These are phyloP conservation scores for Trichosanthes truncata DNA, from an alignment of 306 rosid genomes.

Conservation along the genomic window DNA sequence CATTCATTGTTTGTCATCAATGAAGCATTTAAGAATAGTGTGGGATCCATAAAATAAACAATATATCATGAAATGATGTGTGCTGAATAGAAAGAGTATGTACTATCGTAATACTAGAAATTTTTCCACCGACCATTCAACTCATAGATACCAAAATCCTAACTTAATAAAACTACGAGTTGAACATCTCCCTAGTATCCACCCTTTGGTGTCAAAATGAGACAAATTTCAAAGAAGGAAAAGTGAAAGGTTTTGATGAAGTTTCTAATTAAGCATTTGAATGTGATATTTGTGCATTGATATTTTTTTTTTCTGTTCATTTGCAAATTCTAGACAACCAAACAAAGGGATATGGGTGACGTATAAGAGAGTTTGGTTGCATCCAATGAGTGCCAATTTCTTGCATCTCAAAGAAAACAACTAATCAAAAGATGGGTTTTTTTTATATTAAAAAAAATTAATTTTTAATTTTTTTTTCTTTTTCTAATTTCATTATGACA, in stretches of 20 bases:
- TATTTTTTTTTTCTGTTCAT: not conserved
- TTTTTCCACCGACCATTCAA: too few species aligned
- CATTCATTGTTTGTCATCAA: too few species aligned
- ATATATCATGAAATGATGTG: too few species aligned
- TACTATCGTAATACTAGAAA: too few species aligned
- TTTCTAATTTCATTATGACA: not conserved
- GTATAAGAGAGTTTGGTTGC: not conserved
- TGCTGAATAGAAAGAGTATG: too few species aligned
- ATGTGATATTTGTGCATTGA: not conserved
- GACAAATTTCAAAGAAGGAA: not conserved
- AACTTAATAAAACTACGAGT: too few species aligned
- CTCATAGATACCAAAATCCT: too few species aligned
- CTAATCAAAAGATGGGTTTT: not conserved
- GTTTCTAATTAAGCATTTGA: not conserved
- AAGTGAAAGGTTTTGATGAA: not conserved
- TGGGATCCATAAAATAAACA: too few species aligned
- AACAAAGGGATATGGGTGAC: not conserved
- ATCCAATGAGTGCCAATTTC: not conserved
- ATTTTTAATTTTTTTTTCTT: not conserved
- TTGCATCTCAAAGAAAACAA: not conserved
- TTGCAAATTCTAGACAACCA: not conserved
- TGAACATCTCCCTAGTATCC: too few species aligned
- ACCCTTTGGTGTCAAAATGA: not conserved
- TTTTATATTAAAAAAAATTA: too few species aligned
- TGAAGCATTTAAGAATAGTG: too few species aligned